Percentiles rank a stretch among this genome's conserved stretches.
phyloP scores from a whole-genome alignment of 2,329 filamentous ascomycete species.

The Pseudonectria buxi region DNA sequence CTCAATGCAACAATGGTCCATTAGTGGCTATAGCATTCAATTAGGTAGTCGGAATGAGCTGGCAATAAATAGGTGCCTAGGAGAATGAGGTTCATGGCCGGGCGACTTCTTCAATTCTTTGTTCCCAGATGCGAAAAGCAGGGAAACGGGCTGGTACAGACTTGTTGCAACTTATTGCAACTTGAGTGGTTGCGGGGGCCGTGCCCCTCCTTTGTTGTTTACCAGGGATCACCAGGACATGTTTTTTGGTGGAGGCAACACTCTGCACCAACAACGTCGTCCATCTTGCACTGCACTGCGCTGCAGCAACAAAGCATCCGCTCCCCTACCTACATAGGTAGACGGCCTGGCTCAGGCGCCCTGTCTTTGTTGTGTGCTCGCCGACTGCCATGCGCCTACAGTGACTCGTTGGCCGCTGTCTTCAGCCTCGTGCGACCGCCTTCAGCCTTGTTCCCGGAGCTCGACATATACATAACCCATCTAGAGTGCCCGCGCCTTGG shows the following conservation, averaged over 20 bases:
- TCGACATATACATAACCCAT: background rate
- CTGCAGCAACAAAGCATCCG: background rate
- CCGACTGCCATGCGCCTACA: conserved; percentile 19
- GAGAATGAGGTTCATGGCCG: too few relatives aligned
- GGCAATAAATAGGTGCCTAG: too few relatives aligned
- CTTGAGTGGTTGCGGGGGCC: too few relatives aligned
- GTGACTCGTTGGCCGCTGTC: conserved; percentile 19
- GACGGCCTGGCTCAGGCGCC: background rate
- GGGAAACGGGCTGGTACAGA: too few relatives aligned
- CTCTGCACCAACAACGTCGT: background rate
- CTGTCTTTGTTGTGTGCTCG: conserved; percentile 3
- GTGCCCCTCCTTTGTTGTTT: background rate
- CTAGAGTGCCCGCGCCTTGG: conserved; percentile 13
- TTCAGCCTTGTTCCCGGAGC: conserved; percentile 4
- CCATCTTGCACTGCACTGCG: background rate
- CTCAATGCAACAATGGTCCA: too few relatives aligned
- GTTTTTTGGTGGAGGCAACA: background rate
- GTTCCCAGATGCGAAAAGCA: too few relatives aligned
- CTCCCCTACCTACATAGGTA: background rate
- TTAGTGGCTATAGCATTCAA: too few relatives aligned
- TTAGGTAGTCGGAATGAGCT: too few relatives aligned
- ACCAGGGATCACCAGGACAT: too few relatives aligned
- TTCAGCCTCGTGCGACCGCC: conserved; percentile 19
- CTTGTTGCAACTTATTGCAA: too few relatives aligned
- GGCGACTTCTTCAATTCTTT: too few relatives aligned